A percentile compares a stretch with the other conserved stretches of the same genome.
Evolutionary conservation across 2,329 filamentous ascomycete genomes (phyloP).

Genomic region (Talaromyces sp.): DNA sequence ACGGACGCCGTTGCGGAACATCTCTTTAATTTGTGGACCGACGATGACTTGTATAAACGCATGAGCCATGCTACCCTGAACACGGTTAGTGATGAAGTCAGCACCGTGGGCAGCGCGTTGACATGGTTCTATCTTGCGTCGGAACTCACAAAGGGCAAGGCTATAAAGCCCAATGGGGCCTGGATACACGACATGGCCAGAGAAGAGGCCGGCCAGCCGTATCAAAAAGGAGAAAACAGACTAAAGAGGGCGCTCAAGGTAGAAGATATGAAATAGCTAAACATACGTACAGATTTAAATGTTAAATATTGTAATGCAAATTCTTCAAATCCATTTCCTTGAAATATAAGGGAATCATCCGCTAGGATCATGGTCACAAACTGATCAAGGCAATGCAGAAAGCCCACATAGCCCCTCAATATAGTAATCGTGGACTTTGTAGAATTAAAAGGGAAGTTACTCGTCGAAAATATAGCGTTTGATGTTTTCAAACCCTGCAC

Average conservation of each 20-base stretch:
- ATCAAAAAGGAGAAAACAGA: slow-evolving; percentile 55
- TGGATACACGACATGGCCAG: slow-evolving; percentile 74
- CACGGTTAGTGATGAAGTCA: slow-evolving; percentile 74
- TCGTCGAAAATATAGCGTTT: too few species aligned
- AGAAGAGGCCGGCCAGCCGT: slow-evolving; percentile 57
- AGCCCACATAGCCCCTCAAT: too few species aligned
- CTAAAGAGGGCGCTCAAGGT: slow-evolving; percentile 38
- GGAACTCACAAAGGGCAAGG: slow-evolving; percentile 55
- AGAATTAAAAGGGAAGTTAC: too few species aligned
- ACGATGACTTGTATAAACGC: slow-evolving; percentile 57
- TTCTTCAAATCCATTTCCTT: background rate
- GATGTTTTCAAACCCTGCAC: too few species aligned
- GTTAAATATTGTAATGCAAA: background rate
- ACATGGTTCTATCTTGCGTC: slow-evolving; percentile 73
- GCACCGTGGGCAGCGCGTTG: slow-evolving; percentile 72
- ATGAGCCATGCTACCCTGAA: slow-evolving; percentile 61
- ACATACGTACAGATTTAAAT: background rate
- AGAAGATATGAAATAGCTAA: slow-evolving; percentile 16
- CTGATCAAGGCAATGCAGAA: too few species aligned
- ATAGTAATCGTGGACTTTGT: too few species aligned
- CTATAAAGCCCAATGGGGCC: slow-evolving; percentile 53
- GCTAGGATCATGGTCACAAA: background rate
- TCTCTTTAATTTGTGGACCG: slow-evolving; percentile 60
- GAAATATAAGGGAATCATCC: slow-evolving; percentile 4
- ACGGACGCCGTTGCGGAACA: slow-evolving; percentile 63